Base-by-base conservation (phyloP, 2,329 filamentous ascomycete genomes). In the Claviceps sp. region DNA sequence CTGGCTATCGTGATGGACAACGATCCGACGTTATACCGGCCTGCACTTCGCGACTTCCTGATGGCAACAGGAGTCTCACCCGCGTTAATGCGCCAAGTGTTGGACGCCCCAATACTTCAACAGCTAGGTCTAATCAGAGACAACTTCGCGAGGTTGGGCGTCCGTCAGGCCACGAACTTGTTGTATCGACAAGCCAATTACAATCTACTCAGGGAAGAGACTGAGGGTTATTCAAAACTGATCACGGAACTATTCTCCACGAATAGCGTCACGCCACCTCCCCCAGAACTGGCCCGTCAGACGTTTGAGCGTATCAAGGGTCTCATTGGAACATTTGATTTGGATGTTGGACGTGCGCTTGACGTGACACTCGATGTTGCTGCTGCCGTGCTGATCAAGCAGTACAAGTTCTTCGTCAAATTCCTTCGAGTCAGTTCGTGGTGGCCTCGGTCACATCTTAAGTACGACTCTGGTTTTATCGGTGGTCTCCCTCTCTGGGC, bases 161-260 rank as follows among this genome's bases (percentile, higher is more conserved):
- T 95, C 57, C 84, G 91, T 52, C 89, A 94, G 62, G 86, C 90
- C 48, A 98, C 93, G 7, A 95, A 96, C 60, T 75, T 93, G 4
- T 77, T 98, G 0, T 98, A 98, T 66, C 85, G 90, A 55, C 93
- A 97, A 68, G 88, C 91, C 14, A 97, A 95, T 67, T 97, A 95
- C 73, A 98, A 98, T 62, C 72, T 98, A 7, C 73, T 98, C 20
- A 84, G 93, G 45, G 93, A 98, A 70, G 93, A 98, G 68, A 88
- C 88, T 0, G 93, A 98, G 69, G 93, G 94, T 42, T 98, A 95
- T 64, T 90, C 93, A 0, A 98, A 98, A 67, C 79, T 98, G 47
- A 82, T 95, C 55, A 96, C 91, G 0, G 93, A 98, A 66, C 82
- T 97, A 37, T 98, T 96, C 67, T 91, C 88, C 7, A 94, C 86